Evolutionary conservation across 2,329 filamentous ascomycete species (phyloP).

Genomic region (Botrytis elliptica): DNA sequence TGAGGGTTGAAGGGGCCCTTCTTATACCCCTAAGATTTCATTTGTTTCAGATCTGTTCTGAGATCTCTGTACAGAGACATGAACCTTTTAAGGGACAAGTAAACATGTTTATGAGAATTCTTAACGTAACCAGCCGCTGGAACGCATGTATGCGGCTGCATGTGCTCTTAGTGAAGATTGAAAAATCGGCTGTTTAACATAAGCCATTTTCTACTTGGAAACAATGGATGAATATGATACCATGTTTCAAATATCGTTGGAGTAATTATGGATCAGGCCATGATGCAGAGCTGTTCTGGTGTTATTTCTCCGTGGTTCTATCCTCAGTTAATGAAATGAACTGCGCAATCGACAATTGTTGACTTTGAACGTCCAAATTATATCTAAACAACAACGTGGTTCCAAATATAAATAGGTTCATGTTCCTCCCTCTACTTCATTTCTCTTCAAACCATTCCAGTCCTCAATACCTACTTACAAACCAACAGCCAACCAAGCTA

Average conservation of each 20-base stretch:
- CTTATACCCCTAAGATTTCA: neutral
- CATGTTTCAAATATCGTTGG: neutral
- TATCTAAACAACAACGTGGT: neutral
- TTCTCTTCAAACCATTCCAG: neutral
- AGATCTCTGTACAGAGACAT: neutral
- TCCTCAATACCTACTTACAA: neutral
- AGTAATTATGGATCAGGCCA: neutral
- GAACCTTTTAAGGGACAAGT: neutral
- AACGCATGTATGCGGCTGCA: neutral
- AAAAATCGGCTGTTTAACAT: neutral
- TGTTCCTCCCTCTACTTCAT: neutral
- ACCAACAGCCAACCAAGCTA: neutral
- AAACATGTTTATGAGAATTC: neutral
- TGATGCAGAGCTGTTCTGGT: neutral
- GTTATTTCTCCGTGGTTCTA: neutral
- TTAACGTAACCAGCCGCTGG: too few species aligned
- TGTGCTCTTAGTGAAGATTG: neutral
- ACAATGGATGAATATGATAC: neutral
- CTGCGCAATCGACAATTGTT: neutral
- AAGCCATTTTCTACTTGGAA: neutral
- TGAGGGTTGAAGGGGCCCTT: accelerated
- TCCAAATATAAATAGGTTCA: neutral
- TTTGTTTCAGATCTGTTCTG: neutral
- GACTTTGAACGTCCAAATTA: neutral
- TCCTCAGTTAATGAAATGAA: neutral